These are phyloP conservation scores for Begonia masoniana DNA, from an alignment of 306 rosid species.

Conservation along the genomic window DNA sequence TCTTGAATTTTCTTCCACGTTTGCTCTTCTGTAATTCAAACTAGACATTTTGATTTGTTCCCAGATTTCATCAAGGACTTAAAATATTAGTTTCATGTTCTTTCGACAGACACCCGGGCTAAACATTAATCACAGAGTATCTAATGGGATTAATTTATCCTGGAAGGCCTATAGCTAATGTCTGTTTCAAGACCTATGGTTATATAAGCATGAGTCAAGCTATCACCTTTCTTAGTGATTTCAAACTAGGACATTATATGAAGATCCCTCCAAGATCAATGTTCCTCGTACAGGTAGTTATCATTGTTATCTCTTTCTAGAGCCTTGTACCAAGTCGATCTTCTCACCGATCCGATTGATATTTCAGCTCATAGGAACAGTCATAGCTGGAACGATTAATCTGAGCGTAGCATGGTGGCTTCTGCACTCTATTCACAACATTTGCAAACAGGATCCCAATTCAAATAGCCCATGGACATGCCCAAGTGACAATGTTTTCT, in stretches of 20 bases:
- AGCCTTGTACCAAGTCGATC: too few species aligned
- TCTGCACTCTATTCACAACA: slow-evolving; percentile 5
- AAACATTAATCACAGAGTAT: slow-evolving; percentile 50
- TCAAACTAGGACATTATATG: slow-evolving; percentile 66
- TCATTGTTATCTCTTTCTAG: neutral
- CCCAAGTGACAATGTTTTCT: slow-evolving; percentile 18
- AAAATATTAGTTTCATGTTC: too few species aligned
- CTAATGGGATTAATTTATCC: slow-evolving; percentile 50
- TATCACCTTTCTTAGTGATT: slow-evolving; percentile 38
- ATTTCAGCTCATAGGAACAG: slow-evolving; percentile 18
- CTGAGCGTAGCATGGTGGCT: slow-evolving; percentile 26
- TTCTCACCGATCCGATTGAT: too few species aligned
- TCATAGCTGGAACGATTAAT: slow-evolving; percentile 24
- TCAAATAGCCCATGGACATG: slow-evolving; percentile 26
- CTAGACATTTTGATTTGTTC: too few species aligned
- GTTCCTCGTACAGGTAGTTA: slow-evolving; percentile 58
- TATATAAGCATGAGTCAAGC: slow-evolving; percentile 64
- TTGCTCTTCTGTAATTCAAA: too few species aligned
- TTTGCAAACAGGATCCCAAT: slow-evolving; percentile 14
- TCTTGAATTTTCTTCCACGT: too few species aligned
- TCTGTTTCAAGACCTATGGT: slow-evolving; percentile 61
- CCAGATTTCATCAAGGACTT: too few species aligned
- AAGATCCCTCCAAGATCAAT: slow-evolving; percentile 62
- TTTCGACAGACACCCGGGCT: slow-evolving; percentile 41
- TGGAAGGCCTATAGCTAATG: slow-evolving; percentile 52